Evolutionary conservation across 176 grass and related monocot species (phyloP), one percentile per base, ranked within the genome.

Genomic region (Bromus sterilis): DNA sequence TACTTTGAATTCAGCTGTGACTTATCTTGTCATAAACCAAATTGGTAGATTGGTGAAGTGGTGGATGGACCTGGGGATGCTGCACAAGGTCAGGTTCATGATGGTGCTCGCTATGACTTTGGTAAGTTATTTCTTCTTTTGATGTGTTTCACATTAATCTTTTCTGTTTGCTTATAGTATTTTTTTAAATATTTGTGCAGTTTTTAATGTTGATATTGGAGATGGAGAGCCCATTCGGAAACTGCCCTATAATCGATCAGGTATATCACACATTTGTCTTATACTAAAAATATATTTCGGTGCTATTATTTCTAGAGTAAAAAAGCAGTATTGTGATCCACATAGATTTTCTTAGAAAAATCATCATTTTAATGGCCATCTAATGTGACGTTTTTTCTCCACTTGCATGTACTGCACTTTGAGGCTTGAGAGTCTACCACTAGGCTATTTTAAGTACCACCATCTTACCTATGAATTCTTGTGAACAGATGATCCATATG

Each of bases 161-260:
- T 51, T 53, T 68, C 70, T n/a, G 42, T 42, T 86, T 89, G 14
- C 86, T 91, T 77, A 81, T 55, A 2, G 11, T 41, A 20, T 78
- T 74, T 15, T 66, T 12, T 11, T 46, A 49, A 24, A 62, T 77
- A 71, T 75, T 42, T 81, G 0, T 89, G 58, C 78, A 99, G 96
- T 99, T 86, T 99, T 99, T 86, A 90, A 95, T 85, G 96, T 99
- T 87, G 96, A 99, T 78, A 99, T 99, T 90, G 96, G 89, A 78
- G 96, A 99, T 85, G 96, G 96, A 58, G 90, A 95, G 57, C 96
- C 96, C 13, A 84, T 91, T 35, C 48, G 96, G 25, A 99, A 99
- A 76, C 84, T 99, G n/a, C 96, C 96, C 44, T 99, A 95, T 83
- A 99, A 99, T 71, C 75, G 75, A 66, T 87, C 93, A 89, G 96